Base-by-base conservation (phyloP, 495 filamentous ascomycete species). In the Podospora anserina region DNA sequence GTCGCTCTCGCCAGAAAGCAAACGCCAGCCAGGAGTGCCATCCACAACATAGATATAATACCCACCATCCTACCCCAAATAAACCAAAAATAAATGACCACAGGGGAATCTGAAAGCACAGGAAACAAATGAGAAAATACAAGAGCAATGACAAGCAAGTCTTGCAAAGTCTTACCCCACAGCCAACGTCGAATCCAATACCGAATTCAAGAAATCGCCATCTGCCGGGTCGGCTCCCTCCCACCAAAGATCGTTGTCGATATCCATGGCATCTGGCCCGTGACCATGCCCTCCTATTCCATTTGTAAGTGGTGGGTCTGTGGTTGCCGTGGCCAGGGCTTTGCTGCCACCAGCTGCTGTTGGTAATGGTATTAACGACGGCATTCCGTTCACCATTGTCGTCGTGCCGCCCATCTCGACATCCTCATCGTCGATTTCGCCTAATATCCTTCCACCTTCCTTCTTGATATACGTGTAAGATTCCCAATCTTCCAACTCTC, bases 171-270 rank as follows among this genome's bases (percentile, higher is more conserved):
- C 3, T 71, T 32, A 78, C 6, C 69, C 69, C 9, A 78, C 79
- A 2, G 80, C 78, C 64, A 85, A 70, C 44, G 78, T 79, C 5
- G 81, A 83, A 71, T 97, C 94, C 66, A 97, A 78, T 59, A 95
- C 80, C 26, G 79, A 81, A 70, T 89, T 86, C 69, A 97, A 78
- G 28, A 88, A 83, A 60, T 85, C 82, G 32, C 84, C 82, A 72
- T 94, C 92, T 32, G 81, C 77, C 3, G 75, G 64, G 18, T 84
- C 85, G 28, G 86, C 88, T 5, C 93, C 93, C 70, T 92, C 89
- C 94, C 93, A 97, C 65, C 78, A 86, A 20, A 89, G 85, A 5
- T 84, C 84, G 30, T 84, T 85, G 67, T 92, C 90, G 63, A 89
- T 74, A 20, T 90, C 91, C 87, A 90, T 89, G 13, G 80, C 79